phyloP scores from a whole-genome alignment of 2,329 filamentous ascomycete species.

The Penicillium sp. region DNA sequence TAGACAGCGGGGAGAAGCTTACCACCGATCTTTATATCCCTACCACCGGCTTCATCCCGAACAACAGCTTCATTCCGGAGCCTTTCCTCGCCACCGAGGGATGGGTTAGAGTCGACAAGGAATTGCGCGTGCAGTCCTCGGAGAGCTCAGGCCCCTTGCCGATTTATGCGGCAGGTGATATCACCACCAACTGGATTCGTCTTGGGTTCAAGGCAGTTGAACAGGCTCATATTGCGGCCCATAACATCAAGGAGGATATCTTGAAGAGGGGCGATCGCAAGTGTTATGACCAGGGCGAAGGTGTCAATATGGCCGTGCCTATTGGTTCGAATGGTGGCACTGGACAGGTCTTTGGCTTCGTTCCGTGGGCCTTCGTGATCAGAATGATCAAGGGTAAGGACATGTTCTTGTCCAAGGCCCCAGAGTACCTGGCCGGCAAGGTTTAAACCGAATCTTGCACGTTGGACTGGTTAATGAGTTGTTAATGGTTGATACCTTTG shows the following conservation, averaged over 20 bases:
- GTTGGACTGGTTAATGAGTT: not conserved
- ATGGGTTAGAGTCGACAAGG: slow-evolving; percentile 50
- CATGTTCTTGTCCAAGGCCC: slow-evolving; percentile 36
- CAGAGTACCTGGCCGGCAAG: slow-evolving; percentile 12
- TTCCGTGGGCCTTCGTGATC: slow-evolving; percentile 43
- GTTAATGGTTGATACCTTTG: not conserved
- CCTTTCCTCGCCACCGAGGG: slow-evolving; percentile 48
- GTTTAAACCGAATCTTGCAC: not conserved
- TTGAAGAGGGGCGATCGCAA: slow-evolving; percentile 16
- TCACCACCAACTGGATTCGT: slow-evolving; percentile 29
- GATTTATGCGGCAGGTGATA: slow-evolving; percentile 35
- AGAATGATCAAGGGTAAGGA: slow-evolving; percentile 47
- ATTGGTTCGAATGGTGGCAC: slow-evolving; percentile 29
- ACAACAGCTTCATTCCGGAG: slow-evolving; percentile 53
- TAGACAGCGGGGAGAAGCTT: slow-evolving; percentile 50
- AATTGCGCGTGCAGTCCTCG: slow-evolving; percentile 26
- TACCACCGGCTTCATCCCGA: slow-evolving; percentile 53
- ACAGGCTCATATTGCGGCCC: slow-evolving; percentile 26
- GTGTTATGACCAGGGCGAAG: slow-evolving; percentile 24
- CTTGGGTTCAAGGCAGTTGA: slow-evolving; percentile 28
- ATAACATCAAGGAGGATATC: slow-evolving; percentile 32
- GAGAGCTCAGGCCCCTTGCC: slow-evolving; percentile 9
- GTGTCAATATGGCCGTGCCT: slow-evolving; percentile 31
- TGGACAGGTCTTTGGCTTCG: slow-evolving; percentile 36
- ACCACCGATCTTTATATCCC: slow-evolving; percentile 55